Evolutionary conservation across 2,329 filamentous ascomycete genomes (phyloP).

Genomic region (Pseudopithomyces maydicus): DNA sequence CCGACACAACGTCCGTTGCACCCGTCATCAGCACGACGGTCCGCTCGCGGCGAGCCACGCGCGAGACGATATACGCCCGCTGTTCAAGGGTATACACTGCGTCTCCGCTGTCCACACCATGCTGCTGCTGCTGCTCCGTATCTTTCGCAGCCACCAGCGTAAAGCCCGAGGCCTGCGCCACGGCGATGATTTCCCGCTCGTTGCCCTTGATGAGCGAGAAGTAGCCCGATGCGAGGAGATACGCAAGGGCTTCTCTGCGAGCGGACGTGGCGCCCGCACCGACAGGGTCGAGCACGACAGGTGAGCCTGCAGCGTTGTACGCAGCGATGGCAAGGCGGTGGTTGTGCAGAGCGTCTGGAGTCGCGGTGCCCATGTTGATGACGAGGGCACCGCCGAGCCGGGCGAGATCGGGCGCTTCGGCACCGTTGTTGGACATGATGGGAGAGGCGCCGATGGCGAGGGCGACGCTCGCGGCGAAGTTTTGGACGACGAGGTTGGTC

Average conservation of each 20-base stretch:
- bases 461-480: conserved; percentile 90
- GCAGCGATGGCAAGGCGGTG: conserved; percentile 76
- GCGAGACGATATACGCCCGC: conserved; percentile 65
- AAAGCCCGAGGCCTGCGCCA: conserved; percentile 60
- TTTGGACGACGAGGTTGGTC: conserved; percentile 95
- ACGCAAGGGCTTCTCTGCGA: conserved; percentile 71
- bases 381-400: conserved; percentile 78
- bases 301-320: conserved; percentile 78
- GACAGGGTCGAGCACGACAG: conserved; percentile 86
- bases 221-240: conserved; percentile 73
- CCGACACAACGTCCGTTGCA: conserved; percentile 74
- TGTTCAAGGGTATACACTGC: conserved; percentile 60
- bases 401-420: conserved; percentile 82
- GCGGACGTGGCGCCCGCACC: conserved; percentile 83
- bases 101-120: conserved; percentile 79
- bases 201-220: conserved; percentile 94
- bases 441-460: conserved; percentile 84
- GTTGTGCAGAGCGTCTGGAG: conserved; percentile 72
- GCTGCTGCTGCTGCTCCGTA: conserved; percentile 61
- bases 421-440: conserved; percentile 90
- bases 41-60: conserved; percentile 70
- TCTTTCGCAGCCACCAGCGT: conserved; percentile 42
- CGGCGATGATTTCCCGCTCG: conserved; percentile 81
- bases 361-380: conserved; percentile 94
- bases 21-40: conserved; percentile 85